phyloP scores from a whole-genome alignment of 352 stramenopile genomes.

The Globisporangium sylvaticum region DNA sequence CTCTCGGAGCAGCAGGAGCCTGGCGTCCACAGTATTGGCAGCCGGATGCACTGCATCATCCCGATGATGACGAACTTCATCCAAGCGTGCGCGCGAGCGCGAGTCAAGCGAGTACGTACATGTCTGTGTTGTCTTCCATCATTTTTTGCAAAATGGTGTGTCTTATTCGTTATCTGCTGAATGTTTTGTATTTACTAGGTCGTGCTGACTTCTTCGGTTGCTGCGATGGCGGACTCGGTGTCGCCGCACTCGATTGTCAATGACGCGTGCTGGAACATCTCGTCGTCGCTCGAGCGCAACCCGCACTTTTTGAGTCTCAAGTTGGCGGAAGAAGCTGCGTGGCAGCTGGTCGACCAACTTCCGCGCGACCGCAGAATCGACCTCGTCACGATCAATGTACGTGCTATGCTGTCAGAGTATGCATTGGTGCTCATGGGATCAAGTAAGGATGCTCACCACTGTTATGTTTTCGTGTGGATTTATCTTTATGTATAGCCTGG shows the following conservation, averaged over 20 bases:
- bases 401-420: background rate
- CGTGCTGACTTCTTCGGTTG: conserved; percentile 82
- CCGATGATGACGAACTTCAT: conserved; percentile 92
- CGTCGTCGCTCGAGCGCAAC: conserved; percentile 78
- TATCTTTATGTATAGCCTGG: conserved; percentile 37
- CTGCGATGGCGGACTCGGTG: conserved; percentile 81
- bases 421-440: background rate
- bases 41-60: conserved; percentile 89
- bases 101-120: conserved; percentile 59
- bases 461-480: background rate
- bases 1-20: conserved; percentile 82
- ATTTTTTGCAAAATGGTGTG: background rate
- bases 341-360: conserved; percentile 85
- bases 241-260: conserved; percentile 77
- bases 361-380: conserved; percentile 78
- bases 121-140: background rate
- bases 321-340: conserved; percentile 81
- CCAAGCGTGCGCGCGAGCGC: conserved; percentile 72
- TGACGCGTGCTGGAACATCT: conserved; percentile 84
- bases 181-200: conserved; percentile 23
- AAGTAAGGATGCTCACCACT: background rate
- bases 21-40: conserved; percentile 85
- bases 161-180: background rate
- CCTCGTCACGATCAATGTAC: conserved; percentile 85
- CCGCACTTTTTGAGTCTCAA: conserved; percentile 88